These are phyloP conservation scores for Theobroma grandiflorum DNA, from an alignment of 441 rosid species.

Conservation along the genomic window DNA sequence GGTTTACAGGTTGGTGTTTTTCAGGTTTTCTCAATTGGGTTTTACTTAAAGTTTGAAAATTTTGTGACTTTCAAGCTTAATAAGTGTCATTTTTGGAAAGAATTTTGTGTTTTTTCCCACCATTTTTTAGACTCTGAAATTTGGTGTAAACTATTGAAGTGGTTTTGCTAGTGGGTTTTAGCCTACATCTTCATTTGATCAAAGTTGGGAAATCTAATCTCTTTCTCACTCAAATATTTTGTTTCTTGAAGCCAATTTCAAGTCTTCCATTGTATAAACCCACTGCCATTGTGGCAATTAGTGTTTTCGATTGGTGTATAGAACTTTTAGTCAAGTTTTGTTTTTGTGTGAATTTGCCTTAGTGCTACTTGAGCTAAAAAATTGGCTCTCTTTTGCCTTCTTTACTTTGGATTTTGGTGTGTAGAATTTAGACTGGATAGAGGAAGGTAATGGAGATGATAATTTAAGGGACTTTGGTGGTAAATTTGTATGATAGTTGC, in stretches of 20 bases:
- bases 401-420: no score
- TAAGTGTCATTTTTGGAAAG: background rate
- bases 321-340: background rate
- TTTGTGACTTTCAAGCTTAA: background rate
- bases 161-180: background rate
- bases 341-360: background rate
- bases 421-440: no score
- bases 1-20: constrained; percentile 71
- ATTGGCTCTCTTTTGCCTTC: background rate
- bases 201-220: background rate
- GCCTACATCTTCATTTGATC: background rate
- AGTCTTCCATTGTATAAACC: background rate
- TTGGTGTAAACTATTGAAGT: background rate
- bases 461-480: background rate
- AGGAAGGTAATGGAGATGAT: no score
- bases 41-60: background rate
- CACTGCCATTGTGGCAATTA: background rate
- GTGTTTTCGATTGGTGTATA: background rate
- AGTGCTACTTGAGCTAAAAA: background rate
- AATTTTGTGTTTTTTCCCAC: background rate
- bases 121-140: background rate
- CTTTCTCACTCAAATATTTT: background rate
- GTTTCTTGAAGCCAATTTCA: background rate
- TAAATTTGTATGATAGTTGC: background rate
- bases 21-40: background rate